These are phyloP conservation scores for Alternaria alternata DNA, from an alignment of 2,329 filamentous ascomycete genomes.

Conservation along the genomic window DNA sequence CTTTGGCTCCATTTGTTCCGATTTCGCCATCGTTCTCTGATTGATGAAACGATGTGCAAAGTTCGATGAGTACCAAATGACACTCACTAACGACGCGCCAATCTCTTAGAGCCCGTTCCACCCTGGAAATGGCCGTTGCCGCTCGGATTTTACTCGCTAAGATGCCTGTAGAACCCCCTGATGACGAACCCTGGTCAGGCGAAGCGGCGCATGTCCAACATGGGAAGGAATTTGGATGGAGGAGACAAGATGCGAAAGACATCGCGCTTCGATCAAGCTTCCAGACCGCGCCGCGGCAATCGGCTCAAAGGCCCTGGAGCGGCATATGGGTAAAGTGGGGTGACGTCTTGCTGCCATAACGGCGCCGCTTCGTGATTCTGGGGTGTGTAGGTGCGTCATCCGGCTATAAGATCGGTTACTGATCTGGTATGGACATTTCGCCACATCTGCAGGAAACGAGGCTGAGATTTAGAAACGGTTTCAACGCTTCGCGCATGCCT, in stretches of 20 bases:
- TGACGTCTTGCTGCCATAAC: constrained; percentile 5
- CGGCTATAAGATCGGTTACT: constrained; percentile 5
- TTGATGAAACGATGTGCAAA: neutral
- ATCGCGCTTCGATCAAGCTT: neutral
- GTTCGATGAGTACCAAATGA: neutral
- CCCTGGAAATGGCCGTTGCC: neutral
- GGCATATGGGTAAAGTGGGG: constrained; percentile 12
- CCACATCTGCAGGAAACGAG: neutral
- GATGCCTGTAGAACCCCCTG: constrained; percentile 5
- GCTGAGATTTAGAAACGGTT: neutral
- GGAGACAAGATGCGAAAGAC: neutral
- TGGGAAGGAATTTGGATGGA: neutral
- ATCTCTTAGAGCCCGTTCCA: constrained; percentile 11
- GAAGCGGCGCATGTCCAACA: neutral
- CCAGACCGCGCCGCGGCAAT: neutral
- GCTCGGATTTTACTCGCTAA: constrained; percentile 25
- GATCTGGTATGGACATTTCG: neutral
- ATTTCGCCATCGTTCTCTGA: neutral
- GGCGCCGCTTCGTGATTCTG: constrained; percentile 1
- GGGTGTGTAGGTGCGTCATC: constrained; percentile 18
- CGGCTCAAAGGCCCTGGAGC: neutral
- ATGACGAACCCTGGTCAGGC: constrained; percentile 15
- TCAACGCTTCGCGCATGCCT: neutral
- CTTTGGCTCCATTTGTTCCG: neutral
- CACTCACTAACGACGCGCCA: neutral